Evolutionary conservation across 2,329 filamentous ascomycete species (phyloP).

Genomic region (Neofusicoccum kwambonambiense): DNA sequence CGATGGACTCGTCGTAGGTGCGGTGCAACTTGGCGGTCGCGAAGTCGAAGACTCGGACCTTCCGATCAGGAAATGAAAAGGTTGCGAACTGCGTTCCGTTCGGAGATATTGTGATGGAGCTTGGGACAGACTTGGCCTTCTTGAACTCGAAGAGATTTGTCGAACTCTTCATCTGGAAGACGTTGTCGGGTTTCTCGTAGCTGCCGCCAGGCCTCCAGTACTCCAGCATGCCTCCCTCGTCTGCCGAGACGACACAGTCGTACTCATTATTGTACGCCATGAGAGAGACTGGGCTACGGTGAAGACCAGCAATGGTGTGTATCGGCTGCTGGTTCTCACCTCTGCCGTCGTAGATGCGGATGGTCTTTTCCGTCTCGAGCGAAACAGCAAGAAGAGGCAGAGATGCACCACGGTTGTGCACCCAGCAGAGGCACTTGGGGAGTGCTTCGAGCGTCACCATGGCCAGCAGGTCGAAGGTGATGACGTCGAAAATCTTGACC

Average conservation of each 20-base stretch:
- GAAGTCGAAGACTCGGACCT: slow-evolving; percentile 92
- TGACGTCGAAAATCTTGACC: slow-evolving; percentile 73
- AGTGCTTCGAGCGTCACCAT: slow-evolving; percentile 76
- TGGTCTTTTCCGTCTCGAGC: slow-evolving; percentile 67
- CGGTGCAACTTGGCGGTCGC: slow-evolving; percentile 81
- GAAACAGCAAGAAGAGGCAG: slow-evolving; percentile 83
- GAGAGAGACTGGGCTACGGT: slow-evolving; percentile 74
- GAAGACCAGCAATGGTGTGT: slow-evolving; percentile 75
- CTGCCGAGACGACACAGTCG: slow-evolving; percentile 87
- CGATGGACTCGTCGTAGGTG: slow-evolving; percentile 91
- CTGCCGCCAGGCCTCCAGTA: slow-evolving; percentile 83
- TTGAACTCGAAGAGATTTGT: slow-evolving; percentile 97
- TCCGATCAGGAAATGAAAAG: slow-evolving; percentile 89
- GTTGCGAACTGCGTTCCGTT: slow-evolving; percentile 83
- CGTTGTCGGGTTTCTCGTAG: slow-evolving; percentile 87
- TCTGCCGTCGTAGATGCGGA: slow-evolving; percentile 85
- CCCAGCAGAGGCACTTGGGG: slow-evolving; percentile 85
- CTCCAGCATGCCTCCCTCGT: slow-evolving; percentile 90
- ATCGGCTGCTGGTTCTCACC: slow-evolving; percentile 76
- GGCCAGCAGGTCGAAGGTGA: slow-evolving; percentile 66
- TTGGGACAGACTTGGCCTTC: slow-evolving; percentile 81
- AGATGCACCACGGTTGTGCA: slow-evolving; percentile 84
- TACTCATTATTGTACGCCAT: slow-evolving; percentile 88
- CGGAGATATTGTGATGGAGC: slow-evolving; percentile 80
- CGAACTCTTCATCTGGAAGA: slow-evolving; percentile 90